Conservation (phyloP, 345 rosid species). For the Pistacia integerrima region DNA sequence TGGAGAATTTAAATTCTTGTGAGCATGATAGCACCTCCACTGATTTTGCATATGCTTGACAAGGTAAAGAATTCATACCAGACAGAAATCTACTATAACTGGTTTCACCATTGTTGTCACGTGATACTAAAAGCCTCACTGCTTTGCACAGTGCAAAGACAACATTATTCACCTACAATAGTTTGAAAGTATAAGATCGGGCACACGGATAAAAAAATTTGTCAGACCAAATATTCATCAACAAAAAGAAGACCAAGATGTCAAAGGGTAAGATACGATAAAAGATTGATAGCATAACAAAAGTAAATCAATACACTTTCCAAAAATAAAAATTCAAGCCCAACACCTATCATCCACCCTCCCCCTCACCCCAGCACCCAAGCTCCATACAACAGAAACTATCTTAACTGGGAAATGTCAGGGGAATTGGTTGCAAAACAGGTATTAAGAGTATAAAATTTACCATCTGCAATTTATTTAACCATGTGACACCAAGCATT, state of each 20-base stretch:
- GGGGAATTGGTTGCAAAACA: neutral
- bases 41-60: constrained; percentile 41
- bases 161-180: constrained; percentile 67
- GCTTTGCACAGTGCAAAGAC: constrained; percentile 75
- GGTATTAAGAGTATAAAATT: neutral
- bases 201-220: constrained; percentile 13
- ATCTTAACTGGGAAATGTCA: constrained; percentile 6
- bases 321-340: neutral
- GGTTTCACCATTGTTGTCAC: constrained; percentile 30
- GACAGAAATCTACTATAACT: constrained; percentile 21
- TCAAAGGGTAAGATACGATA: neutral
- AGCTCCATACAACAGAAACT: neutral
- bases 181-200: constrained; percentile 17
- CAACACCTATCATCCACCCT: neutral
- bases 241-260: constrained; percentile 1
- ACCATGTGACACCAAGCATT: neutral
- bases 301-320: neutral
- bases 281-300: constrained; percentile 3
- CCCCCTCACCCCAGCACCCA: neutral
- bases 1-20: constrained; percentile 56
- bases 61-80: constrained; percentile 28
- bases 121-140: constrained; percentile 47
- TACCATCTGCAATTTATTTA: neutral
- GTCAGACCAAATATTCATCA: neutral
- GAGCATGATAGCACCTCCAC: constrained; percentile 55